Evolutionary conservation across 495 filamentous ascomycete genomes (phyloP).

Genomic region (Neurospora africana): DNA sequence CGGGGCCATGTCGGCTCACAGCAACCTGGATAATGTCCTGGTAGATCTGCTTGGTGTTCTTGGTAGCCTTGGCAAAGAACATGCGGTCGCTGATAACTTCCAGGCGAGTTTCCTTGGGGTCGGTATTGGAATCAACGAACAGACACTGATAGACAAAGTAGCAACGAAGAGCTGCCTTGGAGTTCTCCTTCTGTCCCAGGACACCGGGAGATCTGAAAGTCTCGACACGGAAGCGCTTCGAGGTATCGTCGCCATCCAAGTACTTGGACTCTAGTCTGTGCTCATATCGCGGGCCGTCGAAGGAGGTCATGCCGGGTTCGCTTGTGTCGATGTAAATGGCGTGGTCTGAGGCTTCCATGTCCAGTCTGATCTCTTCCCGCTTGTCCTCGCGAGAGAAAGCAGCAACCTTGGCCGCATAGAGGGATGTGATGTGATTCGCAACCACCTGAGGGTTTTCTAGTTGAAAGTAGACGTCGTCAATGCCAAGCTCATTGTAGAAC

Average conservation of each 20-base stretch:
- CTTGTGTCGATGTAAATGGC: constrained; percentile 98
- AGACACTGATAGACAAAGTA: constrained; percentile 97
- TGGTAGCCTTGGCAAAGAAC: constrained; percentile 89
- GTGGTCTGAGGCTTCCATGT: constrained; percentile 91
- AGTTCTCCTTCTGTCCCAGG: constrained; percentile 35
- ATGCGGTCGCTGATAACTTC: constrained; percentile 87
- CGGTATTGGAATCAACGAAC: constrained; percentile 65
- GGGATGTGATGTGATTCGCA: constrained; percentile 83
- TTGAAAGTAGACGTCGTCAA: constrained; percentile 98
- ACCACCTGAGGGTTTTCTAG: constrained; percentile 81
- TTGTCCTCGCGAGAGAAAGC: constrained; percentile 91
- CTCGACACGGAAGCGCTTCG: constrained; percentile 73
- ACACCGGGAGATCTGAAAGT: constrained; percentile 88
- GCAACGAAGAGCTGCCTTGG: constrained; percentile 77
- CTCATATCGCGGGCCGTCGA: constrained; percentile 79
- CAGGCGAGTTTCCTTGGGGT: constrained; percentile 71
- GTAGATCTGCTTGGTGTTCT: constrained; percentile 91
- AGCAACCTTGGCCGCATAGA: constrained; percentile 95
- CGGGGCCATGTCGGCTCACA: constrained; percentile 73
- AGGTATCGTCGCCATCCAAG: constrained; percentile 59
- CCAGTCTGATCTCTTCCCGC: constrained; percentile 81
- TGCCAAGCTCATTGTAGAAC: constrained; percentile 97
- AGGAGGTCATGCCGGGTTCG: constrained; percentile 64
- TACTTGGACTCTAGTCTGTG: constrained; percentile 93
- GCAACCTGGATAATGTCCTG: constrained; percentile 83